Conservation (phyloP, 2,329 filamentous ascomycete genomes). For the Neonectria ditissima region DNA sequence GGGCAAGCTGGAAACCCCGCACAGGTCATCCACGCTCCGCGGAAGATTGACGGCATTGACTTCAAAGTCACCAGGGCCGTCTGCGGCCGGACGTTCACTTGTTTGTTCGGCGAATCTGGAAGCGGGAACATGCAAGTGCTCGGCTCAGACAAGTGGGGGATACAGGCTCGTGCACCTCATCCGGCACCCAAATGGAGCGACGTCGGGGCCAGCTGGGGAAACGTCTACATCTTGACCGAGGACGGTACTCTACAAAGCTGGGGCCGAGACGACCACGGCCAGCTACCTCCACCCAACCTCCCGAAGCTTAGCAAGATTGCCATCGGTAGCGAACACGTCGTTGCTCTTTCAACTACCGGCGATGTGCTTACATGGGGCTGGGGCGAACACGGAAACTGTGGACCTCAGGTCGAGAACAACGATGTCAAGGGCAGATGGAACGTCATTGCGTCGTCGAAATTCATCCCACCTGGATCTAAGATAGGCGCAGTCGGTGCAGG, state of each 20-base stretch:
- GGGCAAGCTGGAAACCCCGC: conserved; percentile 79
- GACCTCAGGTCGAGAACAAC: conserved; percentile 71
- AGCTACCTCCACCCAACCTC: conserved; percentile 74
- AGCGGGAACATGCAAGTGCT: conserved; percentile 74
- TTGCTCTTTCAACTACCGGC: conserved; percentile 74
- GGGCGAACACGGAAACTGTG: conserved; percentile 98
- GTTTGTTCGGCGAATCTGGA: conserved; percentile 68
- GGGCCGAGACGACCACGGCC: conserved; percentile 88
- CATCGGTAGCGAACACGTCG: conserved; percentile 89
- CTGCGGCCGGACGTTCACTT: conserved; percentile 89
- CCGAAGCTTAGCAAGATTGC: conserved; percentile 73
- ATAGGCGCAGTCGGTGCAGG: conserved; percentile 80
- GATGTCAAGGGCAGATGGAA: conserved; percentile 79
- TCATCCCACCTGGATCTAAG: conserved; percentile 61
- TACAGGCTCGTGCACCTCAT: conserved; percentile 68
- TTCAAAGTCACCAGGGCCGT: conserved; percentile 76
- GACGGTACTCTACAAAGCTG: conserved; percentile 75
- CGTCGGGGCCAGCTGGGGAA: conserved; percentile 85
- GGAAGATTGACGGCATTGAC: conserved; percentile 66
- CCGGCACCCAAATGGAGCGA: conserved; percentile 70
- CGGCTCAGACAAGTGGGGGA: conserved; percentile 80
- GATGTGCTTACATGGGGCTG: conserved; percentile 90
- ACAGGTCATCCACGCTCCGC: conserved; percentile 67
- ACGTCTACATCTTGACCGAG: conserved; percentile 75
- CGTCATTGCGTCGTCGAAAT: conserved; percentile 69